Base-by-base conservation (phyloP, 352 stramenopile species). In the Thalassiosira mediterranea region DNA sequence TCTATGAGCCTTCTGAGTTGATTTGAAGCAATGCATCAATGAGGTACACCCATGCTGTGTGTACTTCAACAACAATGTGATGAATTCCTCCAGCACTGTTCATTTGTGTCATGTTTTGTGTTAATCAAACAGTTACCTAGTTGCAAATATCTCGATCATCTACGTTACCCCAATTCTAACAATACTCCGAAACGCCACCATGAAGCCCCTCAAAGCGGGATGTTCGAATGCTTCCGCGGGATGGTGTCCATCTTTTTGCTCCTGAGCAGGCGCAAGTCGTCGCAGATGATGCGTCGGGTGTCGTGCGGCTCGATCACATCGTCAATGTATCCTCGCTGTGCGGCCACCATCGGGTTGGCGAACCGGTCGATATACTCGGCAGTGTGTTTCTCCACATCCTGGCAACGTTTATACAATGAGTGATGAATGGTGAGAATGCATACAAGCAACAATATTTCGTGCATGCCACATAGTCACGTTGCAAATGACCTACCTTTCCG, bases 171-270 rank as follows among this genome's bases (percentile, higher is more conserved):
- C n/a, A n/a, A n/a, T n/a, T n/a, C n/a, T n/a, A n/a, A n/a, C n/a
- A n/a, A n/a, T n/a, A 4, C 15, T 52, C 15, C 4, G 26, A 52
- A 46, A 13, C 44, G 52, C 10, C 10, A 65, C 8, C 3, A 15
- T 37, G n/a, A 25, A 29, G 5, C 19, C 3, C 8, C 23, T 80
- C 29, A 82, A 56, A 99, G 91, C 74, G 97, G 97, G 76, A 98
- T 98, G 88, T 99, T 98, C 67, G 95, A 95, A 84, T 99, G 96
- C 81, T 99, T 99, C 76, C 97, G 96, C 74, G 90, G 94, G 58
- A 97, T 94, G 57, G 95, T 96, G 59, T 88, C 80, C 38, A 98
- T 79, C 54, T 96, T 91, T 90, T 99, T 99, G 26, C 79, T 97
- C 60, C 95, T 80, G 7, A 99, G 88, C 25, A 98, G 72, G 46